phyloP scores from a whole-genome alignment of 805 yeast genomes.

The Torulaspora indica region DNA sequence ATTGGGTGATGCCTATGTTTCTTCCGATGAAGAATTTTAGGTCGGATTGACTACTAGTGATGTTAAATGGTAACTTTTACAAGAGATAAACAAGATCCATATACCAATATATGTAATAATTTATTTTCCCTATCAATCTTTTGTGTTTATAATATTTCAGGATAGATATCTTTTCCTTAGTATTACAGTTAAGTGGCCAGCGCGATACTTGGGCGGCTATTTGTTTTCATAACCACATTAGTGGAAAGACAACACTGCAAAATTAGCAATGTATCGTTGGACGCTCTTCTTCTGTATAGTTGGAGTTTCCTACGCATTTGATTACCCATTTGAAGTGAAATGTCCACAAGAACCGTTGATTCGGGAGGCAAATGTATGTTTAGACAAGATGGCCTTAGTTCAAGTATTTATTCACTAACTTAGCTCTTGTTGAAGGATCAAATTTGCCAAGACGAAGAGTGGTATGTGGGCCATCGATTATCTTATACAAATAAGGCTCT shows the following conservation, averaged over 20 bases:
- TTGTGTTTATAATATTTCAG: slow-evolving; percentile 10
- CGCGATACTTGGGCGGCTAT: slow-evolving; percentile 2
- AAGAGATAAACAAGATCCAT: slow-evolving; percentile 15
- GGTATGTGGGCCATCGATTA: slow-evolving; percentile 29
- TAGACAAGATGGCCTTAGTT: no score
- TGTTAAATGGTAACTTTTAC: slow-evolving; percentile 13
- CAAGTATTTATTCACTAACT: background rate
- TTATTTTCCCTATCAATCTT: slow-evolving; percentile 10
- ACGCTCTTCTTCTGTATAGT: background rate
- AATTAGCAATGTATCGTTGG: background rate
- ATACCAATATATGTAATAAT: slow-evolving; percentile 13
- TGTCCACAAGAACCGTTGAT: slow-evolving; percentile 29
- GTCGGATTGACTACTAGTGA: slow-evolving; percentile 16
- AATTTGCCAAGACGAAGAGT: slow-evolving; percentile 19
- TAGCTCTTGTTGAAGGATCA: slow-evolving; percentile 7
- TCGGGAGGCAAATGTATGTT: slow-evolving; percentile 23
- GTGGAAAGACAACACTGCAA: background rate
- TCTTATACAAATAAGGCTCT: slow-evolving; percentile 33
- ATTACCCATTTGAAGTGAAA: slow-evolving; percentile 22
- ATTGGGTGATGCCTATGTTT: slow-evolving; percentile 98
- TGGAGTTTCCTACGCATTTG: background rate
- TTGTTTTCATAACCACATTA: background rate
- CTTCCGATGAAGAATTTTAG: slow-evolving; percentile 89
- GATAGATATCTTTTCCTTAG: no score
- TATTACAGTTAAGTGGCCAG: no score